Conservation (phyloP, 2,329 filamentous ascomycete genomes). For the Penicillium sp. region DNA sequence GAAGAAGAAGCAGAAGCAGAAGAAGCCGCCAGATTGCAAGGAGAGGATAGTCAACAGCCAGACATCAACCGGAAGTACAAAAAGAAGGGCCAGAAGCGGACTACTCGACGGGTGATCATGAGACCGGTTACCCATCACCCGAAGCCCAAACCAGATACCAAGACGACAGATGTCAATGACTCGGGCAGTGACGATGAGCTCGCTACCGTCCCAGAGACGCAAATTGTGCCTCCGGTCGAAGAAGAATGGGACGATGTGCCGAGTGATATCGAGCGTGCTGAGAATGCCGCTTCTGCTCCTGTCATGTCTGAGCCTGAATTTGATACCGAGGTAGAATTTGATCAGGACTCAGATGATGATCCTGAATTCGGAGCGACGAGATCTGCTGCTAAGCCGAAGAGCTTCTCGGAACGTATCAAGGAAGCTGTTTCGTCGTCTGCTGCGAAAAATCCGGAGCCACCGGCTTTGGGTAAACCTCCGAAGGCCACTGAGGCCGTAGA, state of each 20-base stretch:
- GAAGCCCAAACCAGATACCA: conserved; percentile 24
- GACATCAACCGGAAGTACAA: conserved; percentile 35
- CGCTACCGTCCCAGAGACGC: conserved; percentile 33
- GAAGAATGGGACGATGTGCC: conserved; percentile 13
- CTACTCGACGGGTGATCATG: conserved; percentile 47
- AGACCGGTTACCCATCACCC: conserved; percentile 40
- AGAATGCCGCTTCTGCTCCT: conserved; percentile 27
- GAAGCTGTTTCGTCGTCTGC: conserved; percentile 34
- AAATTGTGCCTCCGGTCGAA: conserved; percentile 16
- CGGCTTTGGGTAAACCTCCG: background rate
- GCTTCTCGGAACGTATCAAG: conserved; percentile 39
- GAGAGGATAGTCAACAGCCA: conserved; percentile 39
- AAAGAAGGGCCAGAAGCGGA: conserved; percentile 53
- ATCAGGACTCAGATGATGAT: conserved; percentile 28
- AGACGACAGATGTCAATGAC: conserved; percentile 17
- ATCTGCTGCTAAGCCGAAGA: conserved; percentile 27
- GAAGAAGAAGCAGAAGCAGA: conserved; percentile 38
- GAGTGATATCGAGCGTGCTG: conserved; percentile 7
- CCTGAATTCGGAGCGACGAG: conserved; percentile 30
- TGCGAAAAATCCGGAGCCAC: conserved; percentile 16
- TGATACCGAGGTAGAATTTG: conserved; percentile 21
- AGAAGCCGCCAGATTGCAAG: conserved; percentile 30
- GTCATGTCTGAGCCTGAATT: conserved; percentile 32
- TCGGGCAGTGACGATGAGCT: conserved; percentile 31
- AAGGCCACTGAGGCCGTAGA: conserved; percentile 17